Evolutionary conservation across 1,284 basidiomycete genomes (phyloP).

Genomic region (Ceratobasidium sp.): DNA sequence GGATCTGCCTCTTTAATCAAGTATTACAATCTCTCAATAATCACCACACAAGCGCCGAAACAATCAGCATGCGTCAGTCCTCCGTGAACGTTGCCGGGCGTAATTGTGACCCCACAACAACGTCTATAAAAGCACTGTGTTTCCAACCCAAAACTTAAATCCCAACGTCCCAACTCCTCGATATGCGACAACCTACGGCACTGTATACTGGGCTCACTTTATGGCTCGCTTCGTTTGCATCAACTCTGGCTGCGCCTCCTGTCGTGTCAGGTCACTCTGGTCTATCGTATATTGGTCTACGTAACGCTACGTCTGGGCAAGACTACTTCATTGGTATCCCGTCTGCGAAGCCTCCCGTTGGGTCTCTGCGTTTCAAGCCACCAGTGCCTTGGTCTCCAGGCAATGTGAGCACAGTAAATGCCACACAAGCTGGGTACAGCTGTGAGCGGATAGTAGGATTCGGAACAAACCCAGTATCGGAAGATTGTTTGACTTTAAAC

Average conservation of each 20-base stretch:
- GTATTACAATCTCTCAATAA: no score
- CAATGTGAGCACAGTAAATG: conserved; percentile 5
- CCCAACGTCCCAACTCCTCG: no score
- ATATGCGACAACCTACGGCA: no score
- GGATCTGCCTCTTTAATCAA: no score
- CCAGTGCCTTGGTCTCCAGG: conserved; percentile 24
- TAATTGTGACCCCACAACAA: no score
- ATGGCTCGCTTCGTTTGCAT: no score
- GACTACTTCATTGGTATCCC: conserved; percentile 48
- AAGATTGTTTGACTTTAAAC: conserved; percentile 46
- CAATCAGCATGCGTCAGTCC: no score
- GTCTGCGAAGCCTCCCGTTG: conserved; percentile 44
- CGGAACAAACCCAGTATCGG: conserved; percentile 26
- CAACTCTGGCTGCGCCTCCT: neutral
- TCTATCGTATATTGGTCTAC: conserved; percentile 25
- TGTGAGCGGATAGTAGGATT: conserved; percentile 19
- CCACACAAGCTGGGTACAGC: conserved; percentile 12
- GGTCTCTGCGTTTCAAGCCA: conserved; percentile 33
- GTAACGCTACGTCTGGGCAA: conserved; percentile 34
- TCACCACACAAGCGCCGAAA: no score
- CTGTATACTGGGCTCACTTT: no score
- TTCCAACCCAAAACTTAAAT: no score
- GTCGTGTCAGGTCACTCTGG: conserved; percentile 2
- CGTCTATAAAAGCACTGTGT: no score
- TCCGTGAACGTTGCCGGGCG: no score